Evolutionary conservation across 1,284 basidiomycete genomes (phyloP).

Genomic region (Anthracocystis panici-leucophaei): DNA sequence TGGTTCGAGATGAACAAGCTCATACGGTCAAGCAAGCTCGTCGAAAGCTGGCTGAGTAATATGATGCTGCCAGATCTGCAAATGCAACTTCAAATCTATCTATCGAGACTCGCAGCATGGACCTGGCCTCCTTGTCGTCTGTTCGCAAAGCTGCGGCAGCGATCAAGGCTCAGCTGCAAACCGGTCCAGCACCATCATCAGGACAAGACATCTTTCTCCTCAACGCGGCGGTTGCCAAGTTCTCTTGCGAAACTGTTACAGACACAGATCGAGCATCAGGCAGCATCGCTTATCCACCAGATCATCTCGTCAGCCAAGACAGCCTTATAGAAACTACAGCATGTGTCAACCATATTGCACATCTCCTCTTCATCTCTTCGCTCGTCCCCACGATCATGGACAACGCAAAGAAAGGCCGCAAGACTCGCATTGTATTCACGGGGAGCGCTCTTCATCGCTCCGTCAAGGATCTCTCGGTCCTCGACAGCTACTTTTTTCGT

Average conservation of each 20-base stretch:
- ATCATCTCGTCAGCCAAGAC: conserved; percentile 25
- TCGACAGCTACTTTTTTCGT: conserved; percentile 28
- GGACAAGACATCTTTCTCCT: conserved; percentile 44
- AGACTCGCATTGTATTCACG: conserved; percentile 52
- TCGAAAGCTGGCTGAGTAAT: conserved; percentile 15
- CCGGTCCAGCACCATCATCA: neutral
- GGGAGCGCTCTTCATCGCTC: conserved; percentile 46
- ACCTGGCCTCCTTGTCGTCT: conserved; percentile 35
- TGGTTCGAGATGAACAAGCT: conserved; percentile 24
- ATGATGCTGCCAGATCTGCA: neutral
- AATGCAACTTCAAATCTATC: conserved; percentile 4
- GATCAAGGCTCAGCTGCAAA: conserved; percentile 22
- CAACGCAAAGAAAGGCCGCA: conserved; percentile 28
- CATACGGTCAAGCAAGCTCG: conserved; percentile 11
- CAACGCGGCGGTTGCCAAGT: conserved; percentile 51
- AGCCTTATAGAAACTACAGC: conserved; percentile 44
- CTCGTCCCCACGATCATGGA: conserved; percentile 28
- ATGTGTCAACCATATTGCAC: conserved; percentile 51
- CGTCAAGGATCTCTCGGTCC: conserved; percentile 25
- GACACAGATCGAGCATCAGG: conserved; percentile 23
- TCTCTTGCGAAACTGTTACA: conserved; percentile 14
- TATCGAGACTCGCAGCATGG: conserved; percentile 25
- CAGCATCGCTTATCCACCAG: conserved; percentile 10
- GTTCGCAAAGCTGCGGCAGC: conserved; percentile 40
- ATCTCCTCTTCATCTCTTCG: conserved; percentile 44